These are phyloP conservation scores for Thalassiosira livingstoniorum DNA, from an alignment of 352 stramenopile genomes.

Conservation along the genomic window DNA sequence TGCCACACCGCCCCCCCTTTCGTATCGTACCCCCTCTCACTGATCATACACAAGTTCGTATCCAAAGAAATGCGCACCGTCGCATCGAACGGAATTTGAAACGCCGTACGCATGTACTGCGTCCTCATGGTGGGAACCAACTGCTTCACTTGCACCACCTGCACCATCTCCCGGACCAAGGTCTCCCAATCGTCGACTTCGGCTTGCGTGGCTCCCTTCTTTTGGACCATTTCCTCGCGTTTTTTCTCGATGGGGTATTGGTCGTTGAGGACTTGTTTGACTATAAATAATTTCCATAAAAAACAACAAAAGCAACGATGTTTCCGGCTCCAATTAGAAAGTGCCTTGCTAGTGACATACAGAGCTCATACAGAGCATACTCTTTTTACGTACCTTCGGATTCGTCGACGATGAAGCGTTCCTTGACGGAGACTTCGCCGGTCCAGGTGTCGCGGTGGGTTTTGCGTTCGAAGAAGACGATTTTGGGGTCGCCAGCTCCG, in stretches of 20 bases:
- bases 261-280: constrained; percentile 78
- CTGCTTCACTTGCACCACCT: constrained; percentile 88
- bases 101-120: constrained; percentile 89
- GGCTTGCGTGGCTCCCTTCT: constrained; percentile 83
- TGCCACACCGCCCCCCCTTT: constrained; percentile 85
- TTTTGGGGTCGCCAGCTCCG: constrained; percentile 83
- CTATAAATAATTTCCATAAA: too few relatives aligned
- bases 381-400: too few relatives aligned
- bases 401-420: constrained; percentile 87
- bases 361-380: too few relatives aligned
- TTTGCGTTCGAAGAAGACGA: constrained; percentile 90
- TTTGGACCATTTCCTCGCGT: constrained; percentile 78
- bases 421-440: constrained; percentile 89
- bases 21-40: constrained; percentile 84
- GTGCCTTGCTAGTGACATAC: too few relatives aligned
- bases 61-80: constrained; percentile 89
- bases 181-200: constrained; percentile 85
- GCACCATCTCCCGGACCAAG: constrained; percentile 86
- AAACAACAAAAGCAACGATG: too few relatives aligned
- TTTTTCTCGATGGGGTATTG: constrained; percentile 85
- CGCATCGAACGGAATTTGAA: constrained; percentile 90
- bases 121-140: constrained; percentile 89
- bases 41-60: constrained; percentile 91
- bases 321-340: too few relatives aligned
- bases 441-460: constrained; percentile 90